Conservation (phyloP, 768 basidiomycete genomes). For the Heimioporus sp. region DNA sequence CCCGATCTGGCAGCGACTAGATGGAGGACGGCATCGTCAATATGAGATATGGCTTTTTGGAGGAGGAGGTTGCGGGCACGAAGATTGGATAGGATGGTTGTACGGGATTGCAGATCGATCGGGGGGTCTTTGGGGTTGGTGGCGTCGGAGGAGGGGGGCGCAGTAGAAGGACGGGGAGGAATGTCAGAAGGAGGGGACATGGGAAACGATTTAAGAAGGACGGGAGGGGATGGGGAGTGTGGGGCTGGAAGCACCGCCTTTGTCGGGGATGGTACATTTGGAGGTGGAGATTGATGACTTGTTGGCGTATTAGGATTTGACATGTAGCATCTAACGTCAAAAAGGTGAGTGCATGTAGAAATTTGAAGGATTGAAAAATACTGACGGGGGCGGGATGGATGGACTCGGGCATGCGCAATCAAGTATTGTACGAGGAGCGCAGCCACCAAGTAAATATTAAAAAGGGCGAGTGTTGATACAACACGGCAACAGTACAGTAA, state of each 20-base stretch:
- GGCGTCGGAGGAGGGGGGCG: slow-evolving; percentile 18
- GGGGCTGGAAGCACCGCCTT: neutral
- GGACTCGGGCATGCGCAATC: too few relatives aligned
- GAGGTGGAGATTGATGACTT: slow-evolving; percentile 9
- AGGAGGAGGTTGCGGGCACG: slow-evolving; percentile 31
- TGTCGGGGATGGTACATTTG: slow-evolving; percentile 17
- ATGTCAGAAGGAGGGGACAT: slow-evolving; percentile 12
- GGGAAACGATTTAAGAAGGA: neutral
- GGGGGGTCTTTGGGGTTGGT: slow-evolving; percentile 11
- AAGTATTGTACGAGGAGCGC: neutral
- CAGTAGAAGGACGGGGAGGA: slow-evolving; percentile 27
- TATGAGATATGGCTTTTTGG: slow-evolving; percentile 31
- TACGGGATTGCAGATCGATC: slow-evolving; percentile 13
- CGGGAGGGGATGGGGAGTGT: too few relatives aligned
- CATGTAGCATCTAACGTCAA: slow-evolving; percentile 28
- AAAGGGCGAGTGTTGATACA: slow-evolving; percentile 7
- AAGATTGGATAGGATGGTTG: slow-evolving; percentile 25
- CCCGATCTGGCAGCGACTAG: slow-evolving; percentile 32
- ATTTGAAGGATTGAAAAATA: too few relatives aligned
- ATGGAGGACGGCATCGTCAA: slow-evolving; percentile 30
- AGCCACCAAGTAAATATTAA: slow-evolving; percentile 2
- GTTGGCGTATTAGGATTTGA: slow-evolving; percentile 13
- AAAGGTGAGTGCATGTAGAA: neutral
- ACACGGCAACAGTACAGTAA: neutral
- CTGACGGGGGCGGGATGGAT: too few relatives aligned